Evolutionary conservation across 768 basidiomycete species (phyloP), one percentile per base, ranked within the genome.

Genomic region (Lentinula edodes): DNA sequence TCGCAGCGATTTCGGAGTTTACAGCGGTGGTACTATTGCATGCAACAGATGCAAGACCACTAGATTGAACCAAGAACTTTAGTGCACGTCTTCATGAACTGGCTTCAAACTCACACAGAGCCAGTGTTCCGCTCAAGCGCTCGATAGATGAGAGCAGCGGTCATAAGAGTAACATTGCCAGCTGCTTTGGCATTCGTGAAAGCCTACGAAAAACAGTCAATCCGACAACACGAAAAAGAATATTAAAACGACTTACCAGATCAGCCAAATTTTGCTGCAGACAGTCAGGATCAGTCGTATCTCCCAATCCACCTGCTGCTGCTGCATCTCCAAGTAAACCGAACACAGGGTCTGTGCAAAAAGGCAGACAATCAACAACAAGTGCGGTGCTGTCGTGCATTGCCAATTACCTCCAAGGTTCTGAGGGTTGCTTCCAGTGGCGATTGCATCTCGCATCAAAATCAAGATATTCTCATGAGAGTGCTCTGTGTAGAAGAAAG

Each of bases 141-240:
- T 55, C 85, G 79, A 74, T 74, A 89, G 63, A 84, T 82, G 65
- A 90, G 69, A 4, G 87, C 86, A 62, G 75, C 77, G 34, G 83
- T 80, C 75, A 79, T 77, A 34, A 84, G 85, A 28, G 79, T 72
- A 48, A 87, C 73, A 67, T 87, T 80, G 15, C 79, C 78, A 2
- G 78, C 80, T 12, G 83, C 82, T 70, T 89, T 89, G 46, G 87
- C 86, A 68, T 89, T 89, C 38, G 86, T 86, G 75, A 89, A 90
- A 0, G 87, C 87, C 67, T 83, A 85, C 66, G 88, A 85, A 28
- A 28, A 51, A 85, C 85, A 6, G 79, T 82, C 9, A 54, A 36
- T 39, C 10, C 10, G 2, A n/a, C 6, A 39, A 9, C 18, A 54
- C 28, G 6, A 23, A 12, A 7, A 35, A 20, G n/a, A 5, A 38